Conservation (phyloP, 2,329 filamentous ascomycete species). For the Thielaviopsis cerberus region DNA sequence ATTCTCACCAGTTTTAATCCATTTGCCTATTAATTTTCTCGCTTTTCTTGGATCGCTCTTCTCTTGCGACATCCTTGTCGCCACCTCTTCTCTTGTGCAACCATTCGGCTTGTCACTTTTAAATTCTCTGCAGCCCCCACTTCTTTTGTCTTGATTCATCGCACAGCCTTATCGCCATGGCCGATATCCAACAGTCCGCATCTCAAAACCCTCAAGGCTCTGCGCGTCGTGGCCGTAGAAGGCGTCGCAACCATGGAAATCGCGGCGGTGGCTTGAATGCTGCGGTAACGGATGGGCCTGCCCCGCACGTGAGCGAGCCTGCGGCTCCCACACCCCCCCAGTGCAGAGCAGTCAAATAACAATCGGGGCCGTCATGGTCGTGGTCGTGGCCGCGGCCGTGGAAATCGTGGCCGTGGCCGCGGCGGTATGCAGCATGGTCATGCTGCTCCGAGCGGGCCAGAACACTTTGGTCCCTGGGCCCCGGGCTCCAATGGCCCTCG, state of each 20-base stretch:
- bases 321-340: neutral
- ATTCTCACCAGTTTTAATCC: no score
- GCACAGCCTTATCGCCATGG: neutral
- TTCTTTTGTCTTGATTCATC: neutral
- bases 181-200: neutral
- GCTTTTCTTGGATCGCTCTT: neutral
- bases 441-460: neutral
- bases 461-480: neutral
- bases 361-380: conserved; percentile 3
- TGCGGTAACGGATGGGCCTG: neutral
- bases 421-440: neutral
- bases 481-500: neutral
- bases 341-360: neutral
- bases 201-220: neutral
- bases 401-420: neutral
- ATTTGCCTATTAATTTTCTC: neutral
- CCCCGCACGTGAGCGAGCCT: neutral
- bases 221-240: neutral
- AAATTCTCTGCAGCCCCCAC: neutral
- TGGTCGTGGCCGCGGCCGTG: conserved; percentile 14
- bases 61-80: neutral
- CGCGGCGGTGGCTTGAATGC: neutral
- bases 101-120: neutral
- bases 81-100: neutral
- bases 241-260: neutral